Percentiles rank a stretch among this genome's conserved stretches.
Evolutionary conservation across 305 asterid genomes (phyloP).

Genomic region (Fraxinus ornus): DNA sequence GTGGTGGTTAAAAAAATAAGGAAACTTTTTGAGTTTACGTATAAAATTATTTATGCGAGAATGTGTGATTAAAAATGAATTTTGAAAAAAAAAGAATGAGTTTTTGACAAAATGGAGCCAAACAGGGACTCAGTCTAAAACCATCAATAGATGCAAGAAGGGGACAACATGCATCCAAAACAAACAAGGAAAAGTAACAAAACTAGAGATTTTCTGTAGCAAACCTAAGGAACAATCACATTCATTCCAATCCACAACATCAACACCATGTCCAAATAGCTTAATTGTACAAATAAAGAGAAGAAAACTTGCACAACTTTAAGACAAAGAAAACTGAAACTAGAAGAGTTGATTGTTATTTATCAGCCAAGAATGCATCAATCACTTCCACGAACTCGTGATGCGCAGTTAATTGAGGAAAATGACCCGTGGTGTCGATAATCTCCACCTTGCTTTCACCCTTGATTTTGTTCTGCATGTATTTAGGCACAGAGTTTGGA

Average conservation of each 20-base stretch:
- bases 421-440: constrained; percentile 61
- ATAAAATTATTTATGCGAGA: no score
- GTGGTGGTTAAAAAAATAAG: no score
- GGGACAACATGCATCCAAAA: no score
- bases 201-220: no score
- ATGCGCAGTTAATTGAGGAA: constrained; percentile 76
- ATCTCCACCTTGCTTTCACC: constrained; percentile 42
- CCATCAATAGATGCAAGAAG: no score
- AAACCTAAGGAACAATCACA: neutral
- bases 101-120: no score
- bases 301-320: neutral
- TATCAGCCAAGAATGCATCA: constrained; percentile 29
- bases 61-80: no score
- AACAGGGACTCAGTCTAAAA: no score
- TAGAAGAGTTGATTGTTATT: neutral
- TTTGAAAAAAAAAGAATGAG: no score
- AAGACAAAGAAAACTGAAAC: neutral
- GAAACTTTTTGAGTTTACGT: no score
- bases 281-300: no score
- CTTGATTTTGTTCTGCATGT: constrained; percentile 51
- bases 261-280: neutral
- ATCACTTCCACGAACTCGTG: constrained; percentile 49
- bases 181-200: no score
- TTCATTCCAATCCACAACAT: neutral
- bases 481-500: constrained; percentile 55